phyloP scores from a whole-genome alignment of 1,284 basidiomycete genomes.

The Thelephora terrestris region DNA sequence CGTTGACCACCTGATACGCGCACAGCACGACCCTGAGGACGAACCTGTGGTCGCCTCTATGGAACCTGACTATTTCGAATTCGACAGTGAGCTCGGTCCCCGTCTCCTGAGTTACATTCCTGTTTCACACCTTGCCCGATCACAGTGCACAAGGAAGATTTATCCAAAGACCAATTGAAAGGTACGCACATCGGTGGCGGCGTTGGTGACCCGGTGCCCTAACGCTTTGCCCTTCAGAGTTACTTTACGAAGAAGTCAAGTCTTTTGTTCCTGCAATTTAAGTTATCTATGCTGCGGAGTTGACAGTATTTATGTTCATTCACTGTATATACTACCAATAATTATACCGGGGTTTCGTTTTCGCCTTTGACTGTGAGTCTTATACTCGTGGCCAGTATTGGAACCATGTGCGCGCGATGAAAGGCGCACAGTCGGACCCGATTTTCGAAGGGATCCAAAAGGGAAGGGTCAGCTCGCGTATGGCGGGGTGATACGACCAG shows the following conservation, averaged over 20 bases:
- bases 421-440: too few relatives aligned
- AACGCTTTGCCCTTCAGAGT: constrained; percentile 7
- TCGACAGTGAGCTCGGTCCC: constrained; percentile 47
- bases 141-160: constrained; percentile 65
- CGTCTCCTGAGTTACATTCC: background rate
- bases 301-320: background rate
- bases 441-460: too few relatives aligned
- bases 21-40: constrained; percentile 77
- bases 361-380: too few relatives aligned
- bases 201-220: background rate
- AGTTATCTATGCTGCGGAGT: background rate
- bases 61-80: constrained; percentile 79
- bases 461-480: too few relatives aligned
- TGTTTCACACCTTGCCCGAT: background rate
- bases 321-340: background rate
- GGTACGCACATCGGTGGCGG: constrained; percentile 3
- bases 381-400: too few relatives aligned
- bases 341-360: too few relatives aligned
- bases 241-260: constrained; percentile 24
- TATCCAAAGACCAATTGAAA: constrained; percentile 70
- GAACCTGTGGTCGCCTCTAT: constrained; percentile 70
- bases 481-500: too few relatives aligned
- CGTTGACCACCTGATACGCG: constrained; percentile 8
- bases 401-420: too few relatives aligned
- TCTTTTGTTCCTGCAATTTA: constrained; percentile 18